Evolutionary conservation across 2,329 filamentous ascomycete species (phyloP).

Genomic region (Nothopassalora personata): DNA sequence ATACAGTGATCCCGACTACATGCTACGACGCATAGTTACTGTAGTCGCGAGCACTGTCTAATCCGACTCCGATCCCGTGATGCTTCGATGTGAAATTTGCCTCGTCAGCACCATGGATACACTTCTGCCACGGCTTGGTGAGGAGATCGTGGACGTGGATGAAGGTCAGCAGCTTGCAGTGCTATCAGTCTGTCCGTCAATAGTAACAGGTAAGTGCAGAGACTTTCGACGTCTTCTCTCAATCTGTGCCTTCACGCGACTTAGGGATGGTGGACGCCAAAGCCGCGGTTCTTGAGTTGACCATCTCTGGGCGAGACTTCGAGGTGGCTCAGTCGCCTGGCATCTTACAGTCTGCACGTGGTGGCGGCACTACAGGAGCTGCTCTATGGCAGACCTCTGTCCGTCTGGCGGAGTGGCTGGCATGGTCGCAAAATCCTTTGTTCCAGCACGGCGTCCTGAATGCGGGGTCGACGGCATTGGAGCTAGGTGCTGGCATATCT

Average conservation of each 20-base stretch:
- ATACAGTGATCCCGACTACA: too few relatives aligned
- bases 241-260: slow-evolving; percentile 65
- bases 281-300: slow-evolving; percentile 49
- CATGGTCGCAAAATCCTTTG: slow-evolving; percentile 58
- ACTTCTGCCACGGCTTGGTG: slow-evolving; percentile 14
- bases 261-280: slow-evolving; percentile 80
- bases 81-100: not conserved
- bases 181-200: not conserved
- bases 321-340: slow-evolving; percentile 77
- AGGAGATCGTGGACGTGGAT: slow-evolving; percentile 19
- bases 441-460: slow-evolving; percentile 52
- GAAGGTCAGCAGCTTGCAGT: slow-evolving; percentile 18
- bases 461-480: slow-evolving; percentile 58
- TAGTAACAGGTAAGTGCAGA: slow-evolving; percentile 50
- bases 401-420: slow-evolving; percentile 74
- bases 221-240: slow-evolving; percentile 80
- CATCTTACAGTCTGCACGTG: slow-evolving; percentile 69
- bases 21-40: not conserved
- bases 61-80: too few relatives aligned
- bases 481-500: slow-evolving; percentile 84
- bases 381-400: slow-evolving; percentile 90
- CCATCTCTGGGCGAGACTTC: slow-evolving; percentile 63
- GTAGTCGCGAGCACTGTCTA: not conserved
- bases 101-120: slow-evolving; percentile 8
- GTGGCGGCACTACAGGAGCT: slow-evolving; percentile 68